Conservation (phyloP, 805 yeast species). For the Starmera caribaea region DNA sequence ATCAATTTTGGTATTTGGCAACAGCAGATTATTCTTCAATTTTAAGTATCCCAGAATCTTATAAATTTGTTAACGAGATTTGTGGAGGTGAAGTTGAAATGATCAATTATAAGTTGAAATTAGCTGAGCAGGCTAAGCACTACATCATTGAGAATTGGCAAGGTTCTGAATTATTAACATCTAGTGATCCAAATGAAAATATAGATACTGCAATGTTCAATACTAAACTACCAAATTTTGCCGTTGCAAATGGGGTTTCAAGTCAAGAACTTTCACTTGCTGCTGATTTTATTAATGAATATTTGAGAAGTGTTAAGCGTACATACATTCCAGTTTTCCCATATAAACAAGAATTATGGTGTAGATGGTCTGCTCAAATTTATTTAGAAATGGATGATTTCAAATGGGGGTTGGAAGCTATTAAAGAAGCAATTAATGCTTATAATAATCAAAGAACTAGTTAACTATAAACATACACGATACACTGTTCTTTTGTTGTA, state of each 20-base stretch:
- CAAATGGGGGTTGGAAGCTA: constrained; percentile 3
- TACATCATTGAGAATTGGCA: constrained; percentile 22
- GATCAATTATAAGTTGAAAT: constrained; percentile 31
- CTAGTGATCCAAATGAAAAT: neutral
- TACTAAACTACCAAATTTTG: constrained; percentile 3
- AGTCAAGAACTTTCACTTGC: neutral
- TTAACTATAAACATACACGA: too few species aligned
- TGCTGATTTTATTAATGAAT: constrained; percentile 1
- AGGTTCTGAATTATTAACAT: constrained; percentile 4
- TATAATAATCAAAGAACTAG: neutral
- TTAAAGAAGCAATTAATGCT: constrained; percentile 2
- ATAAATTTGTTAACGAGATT: constrained; percentile 37
- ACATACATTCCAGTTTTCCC: constrained; percentile 33
- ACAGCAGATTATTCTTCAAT: constrained; percentile 37
- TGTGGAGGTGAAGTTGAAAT: constrained; percentile 49
- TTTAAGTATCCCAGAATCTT: constrained; percentile 34
- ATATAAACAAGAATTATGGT: constrained; percentile 26
- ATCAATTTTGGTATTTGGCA: constrained; percentile 40
- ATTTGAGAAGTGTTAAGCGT: constrained; percentile 15
- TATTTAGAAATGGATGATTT: constrained; percentile 44
- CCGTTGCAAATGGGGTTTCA: neutral
- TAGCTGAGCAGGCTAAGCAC: constrained; percentile 35
- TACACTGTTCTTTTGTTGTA: too few species aligned
- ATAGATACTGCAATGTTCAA: constrained; percentile 8
- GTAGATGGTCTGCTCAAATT: constrained; percentile 43